Evolutionary conservation across 2,329 filamentous ascomycete genomes (phyloP).

Genomic region (Arthrinium phaeospermum): DNA sequence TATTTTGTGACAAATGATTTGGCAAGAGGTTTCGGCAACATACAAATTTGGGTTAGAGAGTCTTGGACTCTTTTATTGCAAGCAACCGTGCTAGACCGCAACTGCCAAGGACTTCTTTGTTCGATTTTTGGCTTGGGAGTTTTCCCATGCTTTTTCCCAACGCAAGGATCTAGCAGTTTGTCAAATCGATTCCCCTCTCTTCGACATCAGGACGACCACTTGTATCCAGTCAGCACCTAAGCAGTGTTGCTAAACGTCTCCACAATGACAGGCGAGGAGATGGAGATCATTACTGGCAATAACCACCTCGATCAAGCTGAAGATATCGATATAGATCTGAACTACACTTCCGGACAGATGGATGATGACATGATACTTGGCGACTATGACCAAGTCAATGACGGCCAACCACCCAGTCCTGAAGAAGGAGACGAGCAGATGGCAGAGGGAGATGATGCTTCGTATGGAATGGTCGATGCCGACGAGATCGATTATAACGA

Average conservation of each 20-base stretch:
- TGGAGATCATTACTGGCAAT: conserved; percentile 41
- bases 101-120: neutral
- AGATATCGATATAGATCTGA: conserved; percentile 43
- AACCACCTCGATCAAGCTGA: conserved; percentile 36
- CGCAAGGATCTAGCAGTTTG: neutral
- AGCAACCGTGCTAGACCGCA: neutral
- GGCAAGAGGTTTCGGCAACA: neutral
- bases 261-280: conserved; percentile 40
- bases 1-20: neutral
- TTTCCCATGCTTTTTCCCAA: neutral
- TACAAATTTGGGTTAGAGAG: neutral
- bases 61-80: neutral
- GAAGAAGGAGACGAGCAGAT: conserved; percentile 41
- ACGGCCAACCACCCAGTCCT: conserved; percentile 37
- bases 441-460: conserved; percentile 40
- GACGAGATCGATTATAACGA: conserved; percentile 36
- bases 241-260: neutral
- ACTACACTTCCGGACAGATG: conserved; percentile 37
- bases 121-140: neutral
- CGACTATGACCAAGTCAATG: conserved; percentile 36
- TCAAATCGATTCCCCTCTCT: neutral
- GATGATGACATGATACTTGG: conserved; percentile 41
- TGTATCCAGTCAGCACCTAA: neutral
- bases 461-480: conserved; percentile 41
- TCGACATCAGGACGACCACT: neutral